phyloP scores from a whole-genome alignment of 345 rosid species.

The Carallia brachiata region DNA sequence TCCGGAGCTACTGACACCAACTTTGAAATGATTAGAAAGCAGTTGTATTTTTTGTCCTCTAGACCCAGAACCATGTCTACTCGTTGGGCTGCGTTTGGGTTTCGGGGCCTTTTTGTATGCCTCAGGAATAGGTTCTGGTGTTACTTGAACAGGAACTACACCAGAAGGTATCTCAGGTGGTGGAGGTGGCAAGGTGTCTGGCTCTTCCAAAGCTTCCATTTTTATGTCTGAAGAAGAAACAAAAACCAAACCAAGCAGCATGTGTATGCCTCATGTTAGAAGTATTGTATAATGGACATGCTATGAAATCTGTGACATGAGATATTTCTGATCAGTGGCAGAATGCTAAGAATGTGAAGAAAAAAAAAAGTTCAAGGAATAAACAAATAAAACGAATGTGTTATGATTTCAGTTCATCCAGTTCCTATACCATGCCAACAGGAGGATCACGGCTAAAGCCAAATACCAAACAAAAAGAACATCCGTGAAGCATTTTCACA shows the following conservation, averaged over 20 bases:
- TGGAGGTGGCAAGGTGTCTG: slow-evolving; percentile 16
- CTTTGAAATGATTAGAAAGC: slow-evolving; percentile 27
- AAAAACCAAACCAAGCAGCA: too few relatives aligned
- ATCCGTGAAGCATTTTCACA: too few relatives aligned
- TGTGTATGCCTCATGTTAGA: too few relatives aligned
- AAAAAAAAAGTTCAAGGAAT: neutral
- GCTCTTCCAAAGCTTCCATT: slow-evolving; percentile 17
- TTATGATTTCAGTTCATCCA: neutral
- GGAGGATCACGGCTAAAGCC: neutral
- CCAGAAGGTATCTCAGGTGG: slow-evolving; percentile 16
- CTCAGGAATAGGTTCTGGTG: slow-evolving; percentile 3
- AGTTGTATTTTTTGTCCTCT: slow-evolving; percentile 22
- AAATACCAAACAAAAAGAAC: too few relatives aligned
- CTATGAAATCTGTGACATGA: too few relatives aligned
- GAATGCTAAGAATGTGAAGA: neutral
- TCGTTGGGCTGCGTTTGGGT: slow-evolving; percentile 12
- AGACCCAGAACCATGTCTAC: slow-evolving; percentile 22
- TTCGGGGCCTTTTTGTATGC: slow-evolving; percentile 3
- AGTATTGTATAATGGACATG: too few relatives aligned
- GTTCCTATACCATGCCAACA: neutral
- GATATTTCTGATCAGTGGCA: too few relatives aligned
- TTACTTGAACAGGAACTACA: slow-evolving; percentile 9
- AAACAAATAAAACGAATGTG: neutral
- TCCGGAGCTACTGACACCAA: slow-evolving; percentile 1
- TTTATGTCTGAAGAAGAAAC: neutral